Base-by-base conservation (phyloP, 2,329 filamentous ascomycete species). In the Clarireedia monteithiana region DNA sequence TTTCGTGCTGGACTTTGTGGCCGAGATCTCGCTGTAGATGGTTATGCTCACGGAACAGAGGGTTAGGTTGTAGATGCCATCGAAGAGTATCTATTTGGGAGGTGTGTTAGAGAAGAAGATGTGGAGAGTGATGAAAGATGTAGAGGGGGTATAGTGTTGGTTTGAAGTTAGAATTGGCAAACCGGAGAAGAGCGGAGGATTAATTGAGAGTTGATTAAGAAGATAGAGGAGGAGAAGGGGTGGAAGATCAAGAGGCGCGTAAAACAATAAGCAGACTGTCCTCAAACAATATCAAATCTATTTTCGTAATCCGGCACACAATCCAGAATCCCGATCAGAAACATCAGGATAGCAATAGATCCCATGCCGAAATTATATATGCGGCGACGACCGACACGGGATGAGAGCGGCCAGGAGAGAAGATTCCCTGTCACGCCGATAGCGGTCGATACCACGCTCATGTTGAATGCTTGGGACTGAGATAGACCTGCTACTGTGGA, bases 361-460 rank as follows among this genome's bases (percentile, higher is more conserved):
- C 77, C 49, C 2, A 66, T 77, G 57, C 83, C 82, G 71, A 77
- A 82, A 54, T 84, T 73, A 67, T 85, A 85, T 67, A 85, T 84
- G 40, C 77, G 76, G 50, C 83, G 80, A 53, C 82, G 78, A 64
- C 83, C 82, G 53, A 81, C 74, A 68, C 81, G 84, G 0, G 77
- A 76, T 17, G 82, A 85, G 47, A 86, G 74, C 52, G 84, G 69
- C 84, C 83, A 86, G 50, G 82, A 86, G 34, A 82, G 72, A 75
- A 83, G 82, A 66, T 83, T 81, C 59, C 83, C 76, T 64, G 86
- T 68, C 67, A 71, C 74, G 63, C 84, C 80, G 1, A 86, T 78
- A 42, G 76, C 80, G 0, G 82, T 82, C 48, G 78, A 84, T 66
- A 85, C 84, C 17, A 86, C 77, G 66, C 80, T 79, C 38, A 86